Base-by-base conservation (phyloP, 495 filamentous ascomycete species). In the Neurospora tetraspora region DNA sequence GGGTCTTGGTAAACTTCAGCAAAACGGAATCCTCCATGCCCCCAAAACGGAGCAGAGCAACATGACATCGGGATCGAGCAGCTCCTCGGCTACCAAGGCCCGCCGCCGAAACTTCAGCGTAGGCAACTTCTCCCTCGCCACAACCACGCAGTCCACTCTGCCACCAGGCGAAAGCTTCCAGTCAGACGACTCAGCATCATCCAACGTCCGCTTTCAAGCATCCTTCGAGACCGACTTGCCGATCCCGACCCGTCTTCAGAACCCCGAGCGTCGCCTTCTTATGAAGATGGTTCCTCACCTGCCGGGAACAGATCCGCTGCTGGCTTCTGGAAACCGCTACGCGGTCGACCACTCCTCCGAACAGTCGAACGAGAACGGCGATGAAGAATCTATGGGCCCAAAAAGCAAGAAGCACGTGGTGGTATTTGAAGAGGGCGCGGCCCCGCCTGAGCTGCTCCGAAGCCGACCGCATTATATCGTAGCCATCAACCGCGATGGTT, bases 31-130 rank as follows among this genome's bases (percentile, higher is more conserved):
- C 3, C 12, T 18, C 11, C 53, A 34, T 61, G 53, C 23, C 6
- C 53, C 53, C 14, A 61, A 61, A 61, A 34, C 53, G 23, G 53
- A 61, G 27, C 53, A 61, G 14, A 61, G 53, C 12, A 61, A 61
- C 53, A 8, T 61, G 27, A 61, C 53, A 61, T 31, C 27, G 12
- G 70, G 53, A 45, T 59, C 72, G 27, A 38, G 20, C 14, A 59
- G 40, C 69, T 42, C 31, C 39, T 47, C 40, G 43, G 72, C 71
- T 27, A 27, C 34, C 8, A 69, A 71, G 23, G 18, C 61, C 5
- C 78, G 77, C 27, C 78, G 76, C 69, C 72, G 79, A 2, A 76
- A 79, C n/a, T 79, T 80, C 39, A 78, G 78, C 43, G 75, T 79
- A 37, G 78, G 77, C 47, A 79, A 78, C 73, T 75, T 78, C 69